Percentiles rank a stretch among this genome's conserved stretches.
Evolutionary conservation across 2,329 filamentous ascomycete species (phyloP).

Genomic region (Uncinocarpus reesii): DNA sequence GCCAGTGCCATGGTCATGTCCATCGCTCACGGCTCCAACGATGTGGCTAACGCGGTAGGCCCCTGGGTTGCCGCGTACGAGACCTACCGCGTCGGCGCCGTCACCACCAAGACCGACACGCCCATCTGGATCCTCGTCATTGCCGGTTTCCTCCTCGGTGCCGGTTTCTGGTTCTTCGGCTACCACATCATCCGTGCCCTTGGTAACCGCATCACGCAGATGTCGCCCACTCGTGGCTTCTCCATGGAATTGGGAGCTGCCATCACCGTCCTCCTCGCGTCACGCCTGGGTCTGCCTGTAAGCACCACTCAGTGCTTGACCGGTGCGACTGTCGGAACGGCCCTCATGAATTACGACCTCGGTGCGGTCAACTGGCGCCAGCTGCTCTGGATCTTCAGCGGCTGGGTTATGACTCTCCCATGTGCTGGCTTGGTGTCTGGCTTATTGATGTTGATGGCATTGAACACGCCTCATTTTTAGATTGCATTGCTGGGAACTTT

Average conservation of each 20-base stretch:
- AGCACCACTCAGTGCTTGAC: constrained; percentile 32
- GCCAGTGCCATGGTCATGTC: constrained; percentile 35
- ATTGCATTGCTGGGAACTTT: background rate
- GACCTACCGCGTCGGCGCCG: constrained; percentile 27
- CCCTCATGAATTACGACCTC: constrained; percentile 30
- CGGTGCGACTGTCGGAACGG: constrained; percentile 29
- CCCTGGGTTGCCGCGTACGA: constrained; percentile 34
- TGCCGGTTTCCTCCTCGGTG: constrained; percentile 31
- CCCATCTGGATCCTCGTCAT: constrained; percentile 34
- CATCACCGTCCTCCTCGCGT: constrained; percentile 31
- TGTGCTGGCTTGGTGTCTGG: constrained; percentile 34
- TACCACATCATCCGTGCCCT: constrained; percentile 34
- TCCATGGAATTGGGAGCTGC: constrained; percentile 35
- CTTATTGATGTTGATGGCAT: constrained; percentile 32
- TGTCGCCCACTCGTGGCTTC: constrained; percentile 31
- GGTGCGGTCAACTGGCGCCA: constrained; percentile 39
- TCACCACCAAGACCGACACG: constrained; percentile 25
- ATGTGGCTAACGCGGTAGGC: constrained; percentile 36
- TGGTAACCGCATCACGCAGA: constrained; percentile 36
- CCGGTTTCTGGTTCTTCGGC: constrained; percentile 36
- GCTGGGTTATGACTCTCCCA: constrained; percentile 39
- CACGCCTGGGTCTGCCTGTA: constrained; percentile 27
- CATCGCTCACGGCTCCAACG: constrained; percentile 39
- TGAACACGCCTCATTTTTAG: constrained; percentile 34
- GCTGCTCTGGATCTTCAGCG: constrained; percentile 35